These are phyloP conservation scores for Trichoderma simmonsii DNA, from an alignment of 2,329 filamentous ascomycete species.

Conservation along the genomic window DNA sequence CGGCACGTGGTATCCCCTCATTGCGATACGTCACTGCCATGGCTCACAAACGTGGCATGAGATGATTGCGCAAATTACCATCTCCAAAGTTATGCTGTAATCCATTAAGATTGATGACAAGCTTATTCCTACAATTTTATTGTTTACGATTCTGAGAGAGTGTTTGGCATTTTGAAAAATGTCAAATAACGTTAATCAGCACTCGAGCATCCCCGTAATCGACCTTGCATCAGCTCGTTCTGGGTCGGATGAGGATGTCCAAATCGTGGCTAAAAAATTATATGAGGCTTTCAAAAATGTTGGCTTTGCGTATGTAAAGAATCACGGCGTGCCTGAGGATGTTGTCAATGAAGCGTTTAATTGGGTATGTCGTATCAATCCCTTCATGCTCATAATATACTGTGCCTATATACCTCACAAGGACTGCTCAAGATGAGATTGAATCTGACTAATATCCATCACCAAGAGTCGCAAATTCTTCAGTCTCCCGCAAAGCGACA, in stretches of 20 bases:
- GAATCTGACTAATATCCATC: neutral
- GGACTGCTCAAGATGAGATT: too few relatives aligned
- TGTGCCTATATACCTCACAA: neutral
- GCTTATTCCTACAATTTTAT: neutral
- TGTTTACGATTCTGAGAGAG: neutral
- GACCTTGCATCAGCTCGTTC: slow-evolving; percentile 21
- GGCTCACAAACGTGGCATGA: rapidly evolving
- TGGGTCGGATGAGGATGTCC: slow-evolving; percentile 14
- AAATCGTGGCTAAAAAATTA: slow-evolving; percentile 22
- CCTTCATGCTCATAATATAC: neutral
- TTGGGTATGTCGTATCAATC: slow-evolving; percentile 27
- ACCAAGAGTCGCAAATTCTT: slow-evolving; percentile 30
- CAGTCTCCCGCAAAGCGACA: slow-evolving; percentile 28
- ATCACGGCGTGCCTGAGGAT: slow-evolving; percentile 34
- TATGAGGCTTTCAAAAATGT: slow-evolving; percentile 31
- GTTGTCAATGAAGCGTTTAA: slow-evolving; percentile 38
- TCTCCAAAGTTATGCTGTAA: neutral
- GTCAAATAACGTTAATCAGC: neutral
- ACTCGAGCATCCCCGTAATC: slow-evolving; percentile 23
- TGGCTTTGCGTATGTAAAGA: slow-evolving; percentile 36
- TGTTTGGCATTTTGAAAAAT: neutral
- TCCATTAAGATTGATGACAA: neutral
- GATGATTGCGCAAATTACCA: neutral
- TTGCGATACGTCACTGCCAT: neutral
- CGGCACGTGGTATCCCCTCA: neutral